Conservation (phyloP, 2,329 filamentous ascomycete species). For the Sarocladiaceae sp. region DNA sequence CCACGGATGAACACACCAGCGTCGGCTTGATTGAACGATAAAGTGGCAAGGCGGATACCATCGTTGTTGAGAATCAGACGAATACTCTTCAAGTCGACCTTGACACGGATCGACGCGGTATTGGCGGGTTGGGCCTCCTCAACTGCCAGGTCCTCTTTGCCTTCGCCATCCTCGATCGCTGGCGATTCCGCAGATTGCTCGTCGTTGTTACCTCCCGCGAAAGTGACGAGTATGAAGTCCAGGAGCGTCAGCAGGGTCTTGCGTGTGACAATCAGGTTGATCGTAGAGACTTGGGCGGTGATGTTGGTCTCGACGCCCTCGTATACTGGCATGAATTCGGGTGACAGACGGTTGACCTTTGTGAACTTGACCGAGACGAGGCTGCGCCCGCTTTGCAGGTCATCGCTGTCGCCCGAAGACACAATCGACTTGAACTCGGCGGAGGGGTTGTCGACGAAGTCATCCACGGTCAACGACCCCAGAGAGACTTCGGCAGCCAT, state of each 20-base stretch:
- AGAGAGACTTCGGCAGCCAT: conserved; percentile 91
- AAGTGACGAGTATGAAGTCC: conserved; percentile 92
- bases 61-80: conserved; percentile 95
- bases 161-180: conserved; percentile 28
- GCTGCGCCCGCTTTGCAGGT: conserved; percentile 72
- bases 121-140: conserved; percentile 34
- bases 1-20: conserved; percentile 85
- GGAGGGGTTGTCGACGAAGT: conserved; percentile 85
- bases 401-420: conserved; percentile 72
- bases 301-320: conserved; percentile 93
- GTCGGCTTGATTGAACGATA: conserved; percentile 89
- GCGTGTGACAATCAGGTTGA: conserved; percentile 91
- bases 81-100: conserved; percentile 90
- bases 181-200: conserved; percentile 28
- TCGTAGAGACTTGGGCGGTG: conserved; percentile 86
- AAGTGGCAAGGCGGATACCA: conserved; percentile 85
- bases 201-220: conserved; percentile 51
- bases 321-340: conserved; percentile 87
- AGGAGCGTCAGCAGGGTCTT: conserved; percentile 87
- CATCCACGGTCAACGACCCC: conserved; percentile 82
- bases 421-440: conserved; percentile 96
- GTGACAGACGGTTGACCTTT: conserved; percentile 84
- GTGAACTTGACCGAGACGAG: conserved; percentile 86
- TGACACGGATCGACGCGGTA: conserved; percentile 81
- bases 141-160: conserved; percentile 31